These are phyloP conservation scores for Chaetoceros tenuissimus DNA, from an alignment of 108 stramenopile species.

Conservation along the genomic window DNA sequence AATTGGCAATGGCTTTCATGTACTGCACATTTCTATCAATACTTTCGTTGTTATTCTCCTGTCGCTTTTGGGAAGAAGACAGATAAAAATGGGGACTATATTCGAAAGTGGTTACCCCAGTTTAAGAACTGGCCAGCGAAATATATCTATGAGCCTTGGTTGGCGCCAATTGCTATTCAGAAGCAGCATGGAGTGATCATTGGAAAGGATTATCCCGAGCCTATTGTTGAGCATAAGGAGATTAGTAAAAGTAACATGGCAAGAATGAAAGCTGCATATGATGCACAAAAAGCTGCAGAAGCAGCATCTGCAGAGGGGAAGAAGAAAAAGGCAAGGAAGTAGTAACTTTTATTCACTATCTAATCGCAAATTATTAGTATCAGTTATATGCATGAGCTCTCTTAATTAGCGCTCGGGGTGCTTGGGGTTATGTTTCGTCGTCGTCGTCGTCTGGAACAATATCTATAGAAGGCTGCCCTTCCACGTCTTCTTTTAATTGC, in stretches of 20 bases:
- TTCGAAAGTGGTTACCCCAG: conserved; percentile 81
- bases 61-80: conserved; percentile 84
- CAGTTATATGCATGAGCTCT: too few species aligned
- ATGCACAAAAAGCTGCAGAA: conserved; percentile 35
- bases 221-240: conserved; percentile 79
- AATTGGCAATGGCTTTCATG: conserved; percentile 96
- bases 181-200: conserved; percentile 56
- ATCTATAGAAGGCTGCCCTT: too few species aligned
- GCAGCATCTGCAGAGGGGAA: conserved; percentile 4
- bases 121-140: conserved; percentile 74
- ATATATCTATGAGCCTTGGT: conserved; percentile 98
- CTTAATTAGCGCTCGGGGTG: too few species aligned
- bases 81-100: conserved; percentile 82
- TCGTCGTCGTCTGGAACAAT: conserved; percentile 11
- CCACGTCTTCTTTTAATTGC: too few species aligned
- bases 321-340: conserved; percentile 7
- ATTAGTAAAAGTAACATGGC: conserved; percentile 87
- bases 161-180: conserved; percentile 68
- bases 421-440: too few species aligned
- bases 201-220: conserved; percentile 84
- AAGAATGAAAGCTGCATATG: conserved; percentile 86
- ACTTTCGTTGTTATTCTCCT: conserved; percentile 90
- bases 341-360: too few species aligned
- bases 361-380: too few species aligned
- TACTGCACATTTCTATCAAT: conserved; percentile 85